These are phyloP conservation scores for Saitoella complicata DNA, from an alignment of 805 yeast genomes.

Conservation along the genomic window DNA sequence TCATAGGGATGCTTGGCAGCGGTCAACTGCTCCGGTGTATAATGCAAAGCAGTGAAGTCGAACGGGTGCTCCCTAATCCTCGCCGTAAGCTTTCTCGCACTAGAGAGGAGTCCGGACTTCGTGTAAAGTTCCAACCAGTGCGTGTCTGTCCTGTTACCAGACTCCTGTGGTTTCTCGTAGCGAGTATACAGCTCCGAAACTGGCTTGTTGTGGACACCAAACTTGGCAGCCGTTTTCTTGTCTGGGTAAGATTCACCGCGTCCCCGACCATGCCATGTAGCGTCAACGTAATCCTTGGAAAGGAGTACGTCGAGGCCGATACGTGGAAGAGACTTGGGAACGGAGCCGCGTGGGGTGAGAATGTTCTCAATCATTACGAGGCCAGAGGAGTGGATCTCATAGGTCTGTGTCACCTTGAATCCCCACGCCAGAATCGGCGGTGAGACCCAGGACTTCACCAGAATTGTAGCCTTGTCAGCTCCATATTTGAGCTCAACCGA, in stretches of 20 bases:
- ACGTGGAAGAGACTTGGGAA: slow-evolving; percentile 21
- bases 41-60: slow-evolving; percentile 7
- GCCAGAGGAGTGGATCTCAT: slow-evolving; percentile 4
- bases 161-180: slow-evolving; percentile 25
- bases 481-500: not conserved
- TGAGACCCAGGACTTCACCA: slow-evolving; percentile 13
- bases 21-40: slow-evolving; percentile 7
- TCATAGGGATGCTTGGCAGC: slow-evolving; percentile 17
- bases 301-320: slow-evolving; percentile 22
- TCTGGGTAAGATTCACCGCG: slow-evolving; percentile 25
- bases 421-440: slow-evolving; percentile 21
- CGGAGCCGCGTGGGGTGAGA: slow-evolving; percentile 8
- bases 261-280: slow-evolving; percentile 23
- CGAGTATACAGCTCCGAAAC: slow-evolving; percentile 14
- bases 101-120: not conserved
- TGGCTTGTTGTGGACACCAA: slow-evolving; percentile 16
- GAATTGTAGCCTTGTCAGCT: slow-evolving; percentile 1
- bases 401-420: slow-evolving; percentile 8
- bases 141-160: slow-evolving; percentile 23
- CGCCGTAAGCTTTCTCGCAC: slow-evolving; percentile 2
- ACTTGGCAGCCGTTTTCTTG: slow-evolving; percentile 17
- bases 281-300: slow-evolving; percentile 13
- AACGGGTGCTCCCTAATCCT: slow-evolving; percentile 8
- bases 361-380: slow-evolving; percentile 1
- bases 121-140: slow-evolving; percentile 16